phyloP scores from a whole-genome alignment of 345 rosid species.

The Salix koriyanagi region DNA sequence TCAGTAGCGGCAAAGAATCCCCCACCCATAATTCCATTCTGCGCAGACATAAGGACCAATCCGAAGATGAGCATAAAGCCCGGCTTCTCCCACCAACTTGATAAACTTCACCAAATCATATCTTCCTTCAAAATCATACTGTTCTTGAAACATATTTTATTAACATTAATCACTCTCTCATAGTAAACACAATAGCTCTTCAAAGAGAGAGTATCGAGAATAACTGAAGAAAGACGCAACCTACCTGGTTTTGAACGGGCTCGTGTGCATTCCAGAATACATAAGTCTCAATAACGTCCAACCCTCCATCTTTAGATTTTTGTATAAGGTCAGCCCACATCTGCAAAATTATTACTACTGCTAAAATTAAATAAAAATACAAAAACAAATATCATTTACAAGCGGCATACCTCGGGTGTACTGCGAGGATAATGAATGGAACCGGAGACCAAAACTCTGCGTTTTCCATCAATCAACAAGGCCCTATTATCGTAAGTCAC shows the following conservation, averaged over 20 bases:
- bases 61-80: slow-evolving; percentile 85
- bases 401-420: slow-evolving; percentile 58
- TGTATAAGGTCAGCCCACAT: slow-evolving; percentile 97
- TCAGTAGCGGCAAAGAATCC: neutral
- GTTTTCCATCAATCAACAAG: slow-evolving; percentile 66
- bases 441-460: slow-evolving; percentile 74
- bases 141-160: slow-evolving; percentile 1
- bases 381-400: neutral
- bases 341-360: slow-evolving; percentile 27
- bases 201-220: slow-evolving; percentile 9
- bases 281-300: slow-evolving; percentile 86
- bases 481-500: slow-evolving; percentile 86
- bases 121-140: slow-evolving; percentile 92
- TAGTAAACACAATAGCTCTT: no score
- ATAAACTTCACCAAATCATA: slow-evolving; percentile 77
- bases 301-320: slow-evolving; percentile 94
- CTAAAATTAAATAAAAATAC: neutral
- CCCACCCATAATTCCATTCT: slow-evolving; percentile 94
- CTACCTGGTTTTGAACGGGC: slow-evolving; percentile 76
- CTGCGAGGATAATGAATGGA: slow-evolving; percentile 98
- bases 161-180: no score
- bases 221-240: neutral
- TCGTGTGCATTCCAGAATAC: slow-evolving; percentile 90
- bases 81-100: slow-evolving; percentile 76
- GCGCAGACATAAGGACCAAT: slow-evolving; percentile 97